A percentile compares a stretch with the other conserved stretches of the same genome.
phyloP scores from a whole-genome alignment of 2,329 filamentous ascomycete genomes.

The Cladobotryum protrusum region DNA sequence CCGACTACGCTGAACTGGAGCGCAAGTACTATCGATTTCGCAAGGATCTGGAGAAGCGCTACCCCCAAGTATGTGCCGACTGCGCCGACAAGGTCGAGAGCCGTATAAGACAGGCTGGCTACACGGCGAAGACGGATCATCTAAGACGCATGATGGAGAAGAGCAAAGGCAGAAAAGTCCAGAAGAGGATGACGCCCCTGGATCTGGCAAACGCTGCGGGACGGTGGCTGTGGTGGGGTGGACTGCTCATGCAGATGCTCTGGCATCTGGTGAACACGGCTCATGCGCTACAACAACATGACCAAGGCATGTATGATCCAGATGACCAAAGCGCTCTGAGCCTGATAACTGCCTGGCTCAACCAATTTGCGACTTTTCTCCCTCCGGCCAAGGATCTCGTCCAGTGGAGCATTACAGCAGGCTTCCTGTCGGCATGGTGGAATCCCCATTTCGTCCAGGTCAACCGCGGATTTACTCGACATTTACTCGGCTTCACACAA shows the following conservation, averaged over 20 bases:
- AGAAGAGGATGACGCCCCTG: constrained; percentile 29
- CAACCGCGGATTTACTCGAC: constrained; percentile 52
- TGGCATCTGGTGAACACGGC: constrained; percentile 42
- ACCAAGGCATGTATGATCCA: constrained; percentile 28
- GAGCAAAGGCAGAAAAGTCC: constrained; percentile 36
- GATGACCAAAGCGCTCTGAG: constrained; percentile 21
- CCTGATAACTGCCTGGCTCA: constrained; percentile 12
- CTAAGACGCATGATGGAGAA: constrained; percentile 68
- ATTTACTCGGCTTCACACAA: constrained; percentile 53
- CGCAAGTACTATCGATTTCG: constrained; percentile 64
- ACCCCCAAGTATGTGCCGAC: constrained; percentile 78
- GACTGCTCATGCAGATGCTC: constrained; percentile 38
- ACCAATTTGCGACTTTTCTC: constrained; percentile 23
- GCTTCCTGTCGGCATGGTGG: constrained; percentile 56
- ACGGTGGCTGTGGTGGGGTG: constrained; percentile 43
- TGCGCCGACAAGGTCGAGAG: constrained; percentile 71
- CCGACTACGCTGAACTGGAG: constrained; percentile 63
- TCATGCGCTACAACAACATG: constrained; percentile 20
- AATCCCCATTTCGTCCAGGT: constrained; percentile 60
- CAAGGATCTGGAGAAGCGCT: constrained; percentile 67
- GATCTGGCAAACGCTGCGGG: constrained; percentile 39
- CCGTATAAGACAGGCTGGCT: constrained; percentile 64
- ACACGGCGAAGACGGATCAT: constrained; percentile 79
- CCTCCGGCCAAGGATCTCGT: constrained; percentile 37
- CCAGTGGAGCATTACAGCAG: constrained; percentile 42